Conservation (phyloP, 768 basidiomycete species). For the Cantharellus anzutake region DNA sequence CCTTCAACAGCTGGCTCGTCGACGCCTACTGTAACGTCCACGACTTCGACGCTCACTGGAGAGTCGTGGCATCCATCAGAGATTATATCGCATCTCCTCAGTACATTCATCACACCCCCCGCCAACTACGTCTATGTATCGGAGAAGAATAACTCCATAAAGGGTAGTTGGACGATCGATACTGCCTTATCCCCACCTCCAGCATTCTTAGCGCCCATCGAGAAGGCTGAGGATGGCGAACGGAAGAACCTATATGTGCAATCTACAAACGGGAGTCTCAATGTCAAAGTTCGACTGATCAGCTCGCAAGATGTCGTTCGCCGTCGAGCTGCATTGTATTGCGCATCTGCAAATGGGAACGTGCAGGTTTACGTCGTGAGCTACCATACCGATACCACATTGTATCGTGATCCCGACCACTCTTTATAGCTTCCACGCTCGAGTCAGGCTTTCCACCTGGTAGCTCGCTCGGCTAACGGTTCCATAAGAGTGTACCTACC, state of each 20-base stretch:
- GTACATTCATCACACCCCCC: not conserved
- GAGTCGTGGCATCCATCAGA: no score
- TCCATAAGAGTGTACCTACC: conserved; percentile 1
- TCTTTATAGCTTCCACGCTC: not conserved
- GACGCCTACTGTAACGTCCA: no score
- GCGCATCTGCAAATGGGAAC: not conserved
- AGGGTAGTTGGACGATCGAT: conserved; percentile 4
- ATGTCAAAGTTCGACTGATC: not conserved
- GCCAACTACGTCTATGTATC: conserved; percentile 2
- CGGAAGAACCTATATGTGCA: not conserved
- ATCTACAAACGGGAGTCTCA: not conserved
- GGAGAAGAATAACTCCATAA: not conserved
- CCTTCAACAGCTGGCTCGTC: no score
- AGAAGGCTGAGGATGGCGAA: not conserved
- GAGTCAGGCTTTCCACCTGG: not conserved
- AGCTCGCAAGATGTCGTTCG: not conserved
- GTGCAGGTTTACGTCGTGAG: not conserved
- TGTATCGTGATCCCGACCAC: not conserved
- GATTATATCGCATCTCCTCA: not conserved
- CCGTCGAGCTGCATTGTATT: not conserved
- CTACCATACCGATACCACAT: not conserved
- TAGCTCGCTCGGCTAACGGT: not conserved
- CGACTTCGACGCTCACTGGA: no score
- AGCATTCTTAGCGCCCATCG: not conserved
- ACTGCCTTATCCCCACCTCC: not conserved